Evolutionary conservation across 129 eudicot species (phyloP).

Genomic region (Flaveria robusta): DNA sequence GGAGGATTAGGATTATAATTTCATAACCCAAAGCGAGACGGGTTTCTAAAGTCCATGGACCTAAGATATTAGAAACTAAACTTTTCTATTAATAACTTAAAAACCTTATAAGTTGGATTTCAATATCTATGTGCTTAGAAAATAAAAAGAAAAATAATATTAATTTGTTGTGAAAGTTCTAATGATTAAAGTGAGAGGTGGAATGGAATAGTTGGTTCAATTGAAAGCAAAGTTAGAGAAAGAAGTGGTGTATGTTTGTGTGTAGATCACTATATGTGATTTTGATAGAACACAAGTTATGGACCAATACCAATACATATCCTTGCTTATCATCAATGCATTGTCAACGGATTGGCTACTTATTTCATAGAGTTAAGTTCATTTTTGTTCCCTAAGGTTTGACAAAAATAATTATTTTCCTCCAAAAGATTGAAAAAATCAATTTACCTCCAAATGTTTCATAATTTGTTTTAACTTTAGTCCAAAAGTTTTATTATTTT

Average conservation of each 20-base stretch:
- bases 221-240: slow-evolving; percentile 1
- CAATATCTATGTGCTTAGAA: background rate
- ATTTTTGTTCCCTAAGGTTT: no score
- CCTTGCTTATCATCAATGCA: background rate
- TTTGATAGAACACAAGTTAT: background rate
- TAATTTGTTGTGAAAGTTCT: background rate
- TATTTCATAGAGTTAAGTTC: no score
- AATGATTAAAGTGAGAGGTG: slow-evolving; percentile 4
- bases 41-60: no score
- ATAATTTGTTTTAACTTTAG: no score
- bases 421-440: no score
- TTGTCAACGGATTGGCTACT: slow-evolving; percentile 1
- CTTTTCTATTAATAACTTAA: background rate
- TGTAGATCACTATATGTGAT: background rate
- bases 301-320: slow-evolving; percentile 2
- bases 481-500: no score
- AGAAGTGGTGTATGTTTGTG: background rate
- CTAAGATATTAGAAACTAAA: no score
- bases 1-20: background rate
- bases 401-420: no score
- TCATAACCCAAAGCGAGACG: background rate
- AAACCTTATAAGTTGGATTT: background rate
- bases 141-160: background rate
- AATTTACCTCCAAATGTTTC: no score
- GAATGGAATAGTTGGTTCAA: background rate